These are phyloP conservation scores for Ceratocystis diversiconidia DNA, from an alignment of 2,329 filamentous ascomycete species.

Conservation along the genomic window DNA sequence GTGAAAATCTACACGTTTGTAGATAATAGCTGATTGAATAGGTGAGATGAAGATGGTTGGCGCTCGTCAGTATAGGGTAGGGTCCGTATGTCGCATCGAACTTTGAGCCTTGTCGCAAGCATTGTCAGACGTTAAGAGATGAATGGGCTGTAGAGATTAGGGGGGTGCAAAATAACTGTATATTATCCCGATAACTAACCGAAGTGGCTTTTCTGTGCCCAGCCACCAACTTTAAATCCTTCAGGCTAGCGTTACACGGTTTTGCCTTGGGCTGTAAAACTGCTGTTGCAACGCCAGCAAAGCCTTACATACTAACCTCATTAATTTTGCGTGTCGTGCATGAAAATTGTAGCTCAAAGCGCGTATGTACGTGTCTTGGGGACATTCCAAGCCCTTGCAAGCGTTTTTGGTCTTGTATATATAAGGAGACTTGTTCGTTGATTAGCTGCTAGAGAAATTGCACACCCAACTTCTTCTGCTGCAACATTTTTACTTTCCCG, in stretches of 20 bases:
- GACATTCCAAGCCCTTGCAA: not conserved
- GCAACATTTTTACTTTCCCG: too few species aligned
- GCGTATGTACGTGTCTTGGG: not conserved
- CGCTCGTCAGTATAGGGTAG: not conserved
- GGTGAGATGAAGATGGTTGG: not conserved
- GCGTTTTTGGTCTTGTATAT: not conserved
- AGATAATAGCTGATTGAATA: not conserved
- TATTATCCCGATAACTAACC: not conserved
- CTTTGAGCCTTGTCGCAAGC: constrained; percentile 1
- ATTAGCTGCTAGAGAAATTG: too few species aligned
- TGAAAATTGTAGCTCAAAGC: not conserved
- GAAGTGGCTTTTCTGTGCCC: not conserved
- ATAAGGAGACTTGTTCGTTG: not conserved
- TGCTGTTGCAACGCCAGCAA: not conserved
- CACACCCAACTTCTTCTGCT: too few species aligned
- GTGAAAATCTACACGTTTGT: not conserved
- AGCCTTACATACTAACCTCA: not conserved
- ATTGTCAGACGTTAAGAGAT: not conserved
- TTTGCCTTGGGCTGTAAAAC: not conserved
- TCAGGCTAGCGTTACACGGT: not conserved
- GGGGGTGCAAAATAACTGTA: not conserved
- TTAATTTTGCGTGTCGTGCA: not conserved
- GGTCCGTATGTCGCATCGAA: not conserved
- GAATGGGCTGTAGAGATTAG: not conserved
- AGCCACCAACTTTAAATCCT: constrained; percentile 9